Evolutionary conservation across 805 yeast species (phyloP).

Genomic region (Cephaloascus fragrans): DNA sequence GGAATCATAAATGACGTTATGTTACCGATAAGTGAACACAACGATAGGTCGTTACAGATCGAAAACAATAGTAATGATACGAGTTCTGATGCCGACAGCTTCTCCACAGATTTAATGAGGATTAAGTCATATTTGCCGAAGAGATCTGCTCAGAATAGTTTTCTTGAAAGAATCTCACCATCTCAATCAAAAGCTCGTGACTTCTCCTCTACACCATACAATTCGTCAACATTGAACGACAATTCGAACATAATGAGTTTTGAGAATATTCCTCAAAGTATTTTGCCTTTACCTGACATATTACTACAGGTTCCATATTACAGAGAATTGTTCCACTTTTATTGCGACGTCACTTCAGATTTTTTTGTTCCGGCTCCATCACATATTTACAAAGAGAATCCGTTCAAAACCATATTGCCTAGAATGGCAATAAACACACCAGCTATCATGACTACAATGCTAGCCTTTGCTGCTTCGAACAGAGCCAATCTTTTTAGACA

Average conservation of each 20-base stretch:
- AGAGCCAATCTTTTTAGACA: constrained; percentile 11
- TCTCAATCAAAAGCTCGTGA: too few species aligned
- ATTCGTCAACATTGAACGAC: too few species aligned
- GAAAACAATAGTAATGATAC: not conserved
- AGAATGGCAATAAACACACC: constrained; percentile 54
- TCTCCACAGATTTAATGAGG: constrained; percentile 24
- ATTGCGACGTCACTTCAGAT: constrained; percentile 48
- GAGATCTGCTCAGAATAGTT: not conserved
- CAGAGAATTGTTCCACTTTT: constrained; percentile 53
- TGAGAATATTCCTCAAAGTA: constrained; percentile 18
- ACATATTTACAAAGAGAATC: constrained; percentile 44
- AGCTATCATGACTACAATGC: constrained; percentile 44
- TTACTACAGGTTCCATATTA: constrained; percentile 50
- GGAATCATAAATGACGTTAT: constrained; percentile 17
- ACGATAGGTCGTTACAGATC: too few species aligned
- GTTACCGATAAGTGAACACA: constrained; percentile 4
- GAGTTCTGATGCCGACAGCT: constrained; percentile 11
- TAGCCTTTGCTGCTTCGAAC: constrained; percentile 41
- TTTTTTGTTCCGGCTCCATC: constrained; percentile 60
- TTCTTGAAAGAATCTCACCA: too few species aligned
- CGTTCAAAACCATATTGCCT: constrained; percentile 57
- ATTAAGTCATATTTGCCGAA: constrained; percentile 17
- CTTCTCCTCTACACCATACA: not conserved
- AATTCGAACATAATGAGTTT: constrained; percentile 1
- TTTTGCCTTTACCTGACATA: constrained; percentile 50